These are phyloP conservation scores for Tetrapisispora arboricola DNA, from an alignment of 805 yeast species.

Conservation along the genomic window DNA sequence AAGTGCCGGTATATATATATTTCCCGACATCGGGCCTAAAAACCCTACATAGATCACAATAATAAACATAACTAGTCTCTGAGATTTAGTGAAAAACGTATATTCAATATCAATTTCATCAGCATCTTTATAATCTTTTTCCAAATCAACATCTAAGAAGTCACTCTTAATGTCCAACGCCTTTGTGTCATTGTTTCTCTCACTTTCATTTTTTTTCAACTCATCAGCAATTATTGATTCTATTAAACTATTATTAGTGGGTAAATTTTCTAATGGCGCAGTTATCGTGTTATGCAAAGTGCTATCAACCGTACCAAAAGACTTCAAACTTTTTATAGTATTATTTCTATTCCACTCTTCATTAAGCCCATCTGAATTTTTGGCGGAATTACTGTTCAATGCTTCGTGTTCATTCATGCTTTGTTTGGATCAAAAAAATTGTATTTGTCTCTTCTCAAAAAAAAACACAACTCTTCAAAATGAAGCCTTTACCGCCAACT, in stretches of 20 bases:
- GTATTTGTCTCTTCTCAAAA: no score
- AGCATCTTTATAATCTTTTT: neutral
- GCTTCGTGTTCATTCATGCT: neutral
- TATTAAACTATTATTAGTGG: neutral
- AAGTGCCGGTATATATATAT: slow-evolving; percentile 45
- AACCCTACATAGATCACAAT: slow-evolving; percentile 42
- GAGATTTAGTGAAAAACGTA: slow-evolving; percentile 21
- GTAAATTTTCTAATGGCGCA: neutral
- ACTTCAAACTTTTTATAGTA: slow-evolving; percentile 1
- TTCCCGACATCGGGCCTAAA: slow-evolving; percentile 48
- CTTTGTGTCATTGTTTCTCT: neutral
- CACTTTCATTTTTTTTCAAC: neutral
- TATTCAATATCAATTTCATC: slow-evolving; percentile 1
- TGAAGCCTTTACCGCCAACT: no score
- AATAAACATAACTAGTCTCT: slow-evolving; percentile 28
- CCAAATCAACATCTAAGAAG: neutral
- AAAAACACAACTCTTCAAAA: no score
- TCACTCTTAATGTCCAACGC: neutral
- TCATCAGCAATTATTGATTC: neutral
- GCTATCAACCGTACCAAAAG: neutral
- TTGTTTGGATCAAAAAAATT: no score
- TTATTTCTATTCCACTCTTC: neutral
- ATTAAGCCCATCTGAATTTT: neutral
- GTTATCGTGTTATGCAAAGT: neutral
- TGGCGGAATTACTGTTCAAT: neutral